Base-by-base conservation (phyloP, 129 eudicot genomes). In the Flaveria sonorensis region DNA sequence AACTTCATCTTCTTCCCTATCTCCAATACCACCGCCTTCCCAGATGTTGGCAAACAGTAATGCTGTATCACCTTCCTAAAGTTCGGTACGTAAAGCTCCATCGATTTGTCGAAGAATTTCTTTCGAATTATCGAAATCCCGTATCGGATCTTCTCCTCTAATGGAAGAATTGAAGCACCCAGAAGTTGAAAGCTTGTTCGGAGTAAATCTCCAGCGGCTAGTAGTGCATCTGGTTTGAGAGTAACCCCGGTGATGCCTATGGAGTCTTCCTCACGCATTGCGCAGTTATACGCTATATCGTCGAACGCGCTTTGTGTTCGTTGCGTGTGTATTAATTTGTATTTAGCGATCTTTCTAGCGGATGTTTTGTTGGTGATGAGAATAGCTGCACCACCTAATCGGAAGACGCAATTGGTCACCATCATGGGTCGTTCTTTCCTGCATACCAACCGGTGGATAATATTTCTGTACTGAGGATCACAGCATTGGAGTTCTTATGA, bases 391-490 rank as follows among this genome's bases (percentile, higher is more conserved):
- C 86, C 77, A 11, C 97, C 97, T 82, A 82, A 81, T 53, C 97
- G 88, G 50, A 92, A 92, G 26, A 84, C 15, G 72, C 97, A 92
- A 46, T 92, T 89, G 4, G 89, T 82, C 36, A 83, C 68, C 86
- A 92, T 80, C 87, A 83, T 89, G 0, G 87, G 12, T 23, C 69
- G 79, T 11, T 84, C 82, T 72, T 81, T 23, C 97, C 97, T 2
- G 86, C 65, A 48, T 92, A 92, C 97, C 93, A 89, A 7, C 93
- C 96, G 10, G 82, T 87, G 0, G 97, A 84, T 63, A 92, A 66
- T 6, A 92, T 89, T 55, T 92, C 96, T 2, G 97, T 86, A 77
- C 97, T 87, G 4, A 92, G 81, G 45, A 92, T 75, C 8, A 92
- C 89, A 0, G 89, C 96, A 18, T 84, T 87, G 0, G 86, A 87